These are phyloP conservation scores for Microglena sp. DNA, from an alignment of 139 green algal genomes.

Conservation along the genomic window DNA sequence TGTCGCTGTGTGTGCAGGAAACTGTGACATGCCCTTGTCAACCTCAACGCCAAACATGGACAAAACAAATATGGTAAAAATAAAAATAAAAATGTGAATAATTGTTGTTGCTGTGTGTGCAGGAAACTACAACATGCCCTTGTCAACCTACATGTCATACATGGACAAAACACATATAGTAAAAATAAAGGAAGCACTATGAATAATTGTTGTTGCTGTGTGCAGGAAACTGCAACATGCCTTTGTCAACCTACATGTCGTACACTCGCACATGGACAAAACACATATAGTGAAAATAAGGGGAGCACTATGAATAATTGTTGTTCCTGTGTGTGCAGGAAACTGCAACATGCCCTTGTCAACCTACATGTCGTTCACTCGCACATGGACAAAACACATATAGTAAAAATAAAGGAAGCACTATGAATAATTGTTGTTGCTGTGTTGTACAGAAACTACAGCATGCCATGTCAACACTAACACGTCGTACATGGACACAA, in stretches of 20 bases:
- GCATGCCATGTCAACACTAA: too few relatives aligned
- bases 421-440: too few relatives aligned
- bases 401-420: not conserved
- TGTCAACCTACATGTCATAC: slow-evolving; percentile 70
- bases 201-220: too few relatives aligned
- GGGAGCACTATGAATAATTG: too few relatives aligned
- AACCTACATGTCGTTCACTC: slow-evolving; percentile 70
- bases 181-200: slow-evolving; percentile 1
- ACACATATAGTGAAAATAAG: not conserved
- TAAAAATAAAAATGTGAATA: too few relatives aligned
- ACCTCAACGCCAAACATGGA: not conserved
- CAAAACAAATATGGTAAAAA: not conserved
- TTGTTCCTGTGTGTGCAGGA: too few relatives aligned
- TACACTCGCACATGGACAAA: not conserved
- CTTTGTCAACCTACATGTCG: not conserved
- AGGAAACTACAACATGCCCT: slow-evolving; percentile 52
- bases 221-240: too few relatives aligned
- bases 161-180: too few relatives aligned
- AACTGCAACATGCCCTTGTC: slow-evolving; percentile 58
- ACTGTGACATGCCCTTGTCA: too few relatives aligned
- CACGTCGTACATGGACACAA: not conserved
- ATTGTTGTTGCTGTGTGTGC: too few relatives aligned
- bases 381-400: too few relatives aligned
- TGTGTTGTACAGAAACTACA: too few relatives aligned
- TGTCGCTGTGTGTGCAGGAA: not conserved